Evolutionary conservation across 202 grass and related monocot genomes (phyloP).

Genomic region (Schoenoplectus triqueter): DNA sequence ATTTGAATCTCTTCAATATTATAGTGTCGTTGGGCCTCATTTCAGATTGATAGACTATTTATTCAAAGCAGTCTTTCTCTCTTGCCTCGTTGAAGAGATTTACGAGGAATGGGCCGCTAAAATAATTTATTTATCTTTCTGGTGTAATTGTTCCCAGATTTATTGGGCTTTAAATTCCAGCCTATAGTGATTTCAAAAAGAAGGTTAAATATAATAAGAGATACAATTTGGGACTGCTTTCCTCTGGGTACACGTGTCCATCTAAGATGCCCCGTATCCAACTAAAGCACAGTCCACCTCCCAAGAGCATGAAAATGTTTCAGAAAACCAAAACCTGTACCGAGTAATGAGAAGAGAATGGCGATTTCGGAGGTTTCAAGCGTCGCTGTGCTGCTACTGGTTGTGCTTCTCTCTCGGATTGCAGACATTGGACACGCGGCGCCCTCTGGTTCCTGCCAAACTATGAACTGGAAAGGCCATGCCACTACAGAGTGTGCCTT

Average conservation of each 20-base stretch:
- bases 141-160: background rate
- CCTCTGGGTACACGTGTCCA: background rate
- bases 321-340: background rate
- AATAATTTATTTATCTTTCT: background rate
- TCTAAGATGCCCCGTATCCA: background rate
- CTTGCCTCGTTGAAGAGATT: background rate
- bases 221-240: background rate
- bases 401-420: background rate
- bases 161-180: background rate
- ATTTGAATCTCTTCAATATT: no score
- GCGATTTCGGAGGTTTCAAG: background rate
- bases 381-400: background rate
- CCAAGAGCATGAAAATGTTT: background rate
- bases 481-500: background rate
- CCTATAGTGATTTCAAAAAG: background rate
- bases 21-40: background rate
- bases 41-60: background rate
- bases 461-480: background rate
- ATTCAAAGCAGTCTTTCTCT: background rate
- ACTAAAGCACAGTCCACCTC: background rate
- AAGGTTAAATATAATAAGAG: background rate
- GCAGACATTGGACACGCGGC: background rate
- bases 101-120: background rate
- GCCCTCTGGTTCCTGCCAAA: background rate
- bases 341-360: background rate